Conservation (phyloP, 108 stramenopile genomes). For the Cafeteria roenbergensis region DNA sequence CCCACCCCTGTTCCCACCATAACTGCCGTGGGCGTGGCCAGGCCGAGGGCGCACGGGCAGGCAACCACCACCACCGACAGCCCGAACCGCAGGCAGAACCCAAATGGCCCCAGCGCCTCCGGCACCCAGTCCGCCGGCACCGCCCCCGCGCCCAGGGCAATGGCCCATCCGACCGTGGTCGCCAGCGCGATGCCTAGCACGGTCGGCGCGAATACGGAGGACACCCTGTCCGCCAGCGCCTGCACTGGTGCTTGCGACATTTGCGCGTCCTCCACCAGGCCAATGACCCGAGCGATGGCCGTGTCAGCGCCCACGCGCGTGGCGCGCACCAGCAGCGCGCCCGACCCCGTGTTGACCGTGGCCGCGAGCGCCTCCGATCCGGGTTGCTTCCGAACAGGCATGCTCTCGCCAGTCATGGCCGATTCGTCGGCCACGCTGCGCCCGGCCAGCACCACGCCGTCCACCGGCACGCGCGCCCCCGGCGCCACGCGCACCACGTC, state of each 20-base stretch:
- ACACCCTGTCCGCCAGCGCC: slow-evolving; percentile 66
- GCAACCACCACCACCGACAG: slow-evolving; percentile 81
- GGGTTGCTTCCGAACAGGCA: slow-evolving; percentile 51
- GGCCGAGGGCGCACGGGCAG: slow-evolving; percentile 87
- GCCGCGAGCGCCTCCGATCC: slow-evolving; percentile 60
- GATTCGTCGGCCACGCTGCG: slow-evolving; percentile 71
- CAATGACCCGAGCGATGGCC: slow-evolving; percentile 42
- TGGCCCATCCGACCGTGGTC: slow-evolving; percentile 51
- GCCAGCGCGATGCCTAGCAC: slow-evolving; percentile 46
- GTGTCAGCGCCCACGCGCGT: slow-evolving; percentile 59
- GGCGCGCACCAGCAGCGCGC: slow-evolving; percentile 51
- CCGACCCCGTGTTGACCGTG: slow-evolving; percentile 64
- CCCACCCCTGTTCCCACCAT: slow-evolving; percentile 92
- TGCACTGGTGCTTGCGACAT: slow-evolving; percentile 77
- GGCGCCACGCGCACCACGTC: slow-evolving; percentile 63
- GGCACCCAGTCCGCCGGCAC: slow-evolving; percentile 49
- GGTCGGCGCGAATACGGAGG: slow-evolving; percentile 50
- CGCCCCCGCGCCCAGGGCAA: background rate
- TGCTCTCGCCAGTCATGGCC: slow-evolving; percentile 71
- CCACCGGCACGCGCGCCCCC: slow-evolving; percentile 80
- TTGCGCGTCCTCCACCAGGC: slow-evolving; percentile 84
- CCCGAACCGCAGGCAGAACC: slow-evolving; percentile 72
- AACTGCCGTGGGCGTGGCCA: slow-evolving; percentile 93
- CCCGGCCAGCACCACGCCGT: slow-evolving; percentile 73
- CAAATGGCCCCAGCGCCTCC: slow-evolving; percentile 57